Evolutionary conservation across 2,329 filamentous ascomycete genomes (phyloP).

Genomic region (Chrysoporthe austroafricana): DNA sequence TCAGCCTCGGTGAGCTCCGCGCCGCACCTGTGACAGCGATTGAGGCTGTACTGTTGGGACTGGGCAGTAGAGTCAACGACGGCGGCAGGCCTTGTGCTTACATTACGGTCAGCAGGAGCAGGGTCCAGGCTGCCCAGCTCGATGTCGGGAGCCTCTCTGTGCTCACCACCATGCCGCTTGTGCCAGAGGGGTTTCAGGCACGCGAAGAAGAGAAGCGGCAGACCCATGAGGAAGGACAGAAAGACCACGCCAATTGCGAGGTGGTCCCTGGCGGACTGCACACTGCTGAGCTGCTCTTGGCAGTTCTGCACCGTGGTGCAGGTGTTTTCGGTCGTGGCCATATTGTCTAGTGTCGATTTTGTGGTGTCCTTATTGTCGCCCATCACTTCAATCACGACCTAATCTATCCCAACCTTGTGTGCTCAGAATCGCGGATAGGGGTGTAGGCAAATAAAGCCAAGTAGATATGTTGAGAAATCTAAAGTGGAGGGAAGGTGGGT

Average conservation of each 20-base stretch:
- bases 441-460: too few species aligned
- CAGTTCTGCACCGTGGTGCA: neutral
- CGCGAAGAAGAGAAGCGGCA: neutral
- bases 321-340: neutral
- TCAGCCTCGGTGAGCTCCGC: neutral
- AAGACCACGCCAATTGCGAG: neutral
- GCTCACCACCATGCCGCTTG: neutral
- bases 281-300: neutral
- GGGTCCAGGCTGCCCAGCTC: neutral
- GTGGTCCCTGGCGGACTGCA: neutral
- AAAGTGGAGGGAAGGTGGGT: neutral
- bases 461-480: too few species aligned
- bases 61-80: neutral
- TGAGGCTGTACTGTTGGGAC: neutral
- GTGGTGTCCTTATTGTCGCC: neutral
- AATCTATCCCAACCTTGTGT: too few species aligned
- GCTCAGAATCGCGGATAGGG: too few species aligned
- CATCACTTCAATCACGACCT: neutral
- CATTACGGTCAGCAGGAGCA: neutral
- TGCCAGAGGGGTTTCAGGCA: neutral
- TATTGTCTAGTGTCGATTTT: neutral
- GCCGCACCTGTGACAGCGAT: neutral
- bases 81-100: neutral
- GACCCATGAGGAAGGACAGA: neutral
- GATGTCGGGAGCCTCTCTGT: neutral